These are phyloP conservation scores for Lasiodiplodia theobromae DNA, from an alignment of 2,329 filamentous ascomycete species.

Conservation along the genomic window DNA sequence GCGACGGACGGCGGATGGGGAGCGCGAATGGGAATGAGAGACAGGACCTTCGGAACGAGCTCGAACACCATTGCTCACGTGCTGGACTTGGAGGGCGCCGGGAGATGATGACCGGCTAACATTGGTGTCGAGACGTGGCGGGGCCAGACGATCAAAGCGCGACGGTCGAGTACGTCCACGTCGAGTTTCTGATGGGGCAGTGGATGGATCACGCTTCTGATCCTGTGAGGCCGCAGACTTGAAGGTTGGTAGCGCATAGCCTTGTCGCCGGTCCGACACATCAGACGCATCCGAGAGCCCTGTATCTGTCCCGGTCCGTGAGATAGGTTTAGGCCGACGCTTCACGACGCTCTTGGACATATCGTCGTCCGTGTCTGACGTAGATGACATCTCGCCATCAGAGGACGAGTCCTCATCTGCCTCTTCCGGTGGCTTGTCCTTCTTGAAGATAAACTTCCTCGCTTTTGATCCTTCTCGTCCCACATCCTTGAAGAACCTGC, in stretches of 20 bases:
- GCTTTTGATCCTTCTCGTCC: constrained; percentile 69
- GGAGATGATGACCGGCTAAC: constrained; percentile 30
- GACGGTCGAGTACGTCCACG: constrained; percentile 49
- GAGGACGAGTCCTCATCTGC: constrained; percentile 35
- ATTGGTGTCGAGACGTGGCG: constrained; percentile 57
- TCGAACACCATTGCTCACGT: neutral
- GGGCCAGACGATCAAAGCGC: constrained; percentile 54
- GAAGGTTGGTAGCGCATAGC: constrained; percentile 26
- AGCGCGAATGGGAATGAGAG: constrained; percentile 35
- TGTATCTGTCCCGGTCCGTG: constrained; percentile 21
- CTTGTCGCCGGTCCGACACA: constrained; percentile 4
- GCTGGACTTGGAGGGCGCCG: constrained; percentile 5
- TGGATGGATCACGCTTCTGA: neutral
- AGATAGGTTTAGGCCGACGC: constrained; percentile 2
- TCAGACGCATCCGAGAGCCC: constrained; percentile 16
- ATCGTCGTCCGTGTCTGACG: constrained; percentile 53
- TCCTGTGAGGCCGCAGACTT: constrained; percentile 20
- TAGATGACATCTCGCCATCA: constrained; percentile 55
- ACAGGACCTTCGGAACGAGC: constrained; percentile 7
- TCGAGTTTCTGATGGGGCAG: constrained; percentile 8
- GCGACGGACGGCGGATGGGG: constrained; percentile 37
- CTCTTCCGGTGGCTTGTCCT: constrained; percentile 54
- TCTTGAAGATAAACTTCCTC: constrained; percentile 66
- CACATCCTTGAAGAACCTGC: constrained; percentile 79
- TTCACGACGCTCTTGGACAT: constrained; percentile 29